Conservation (phyloP, 306 rosid species). For the Quercus robur region DNA sequence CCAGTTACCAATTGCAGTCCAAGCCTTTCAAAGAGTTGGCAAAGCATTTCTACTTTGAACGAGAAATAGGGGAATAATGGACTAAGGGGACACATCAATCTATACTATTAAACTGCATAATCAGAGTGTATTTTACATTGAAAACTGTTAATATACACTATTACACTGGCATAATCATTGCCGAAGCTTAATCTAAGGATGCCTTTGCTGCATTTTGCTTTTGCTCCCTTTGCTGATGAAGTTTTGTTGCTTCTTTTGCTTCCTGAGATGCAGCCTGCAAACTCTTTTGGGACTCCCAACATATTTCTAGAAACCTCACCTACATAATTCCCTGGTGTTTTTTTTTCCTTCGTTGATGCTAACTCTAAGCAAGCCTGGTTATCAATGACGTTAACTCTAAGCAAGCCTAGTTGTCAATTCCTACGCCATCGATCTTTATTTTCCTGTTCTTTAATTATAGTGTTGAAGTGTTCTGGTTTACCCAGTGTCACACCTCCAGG, state of each 20-base stretch:
- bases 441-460: too few relatives aligned
- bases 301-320: background rate
- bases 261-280: background rate
- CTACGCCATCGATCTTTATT: too few relatives aligned
- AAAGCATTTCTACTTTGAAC: too few relatives aligned
- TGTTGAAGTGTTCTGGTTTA: too few relatives aligned
- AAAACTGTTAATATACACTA: background rate
- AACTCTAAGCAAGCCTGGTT: too few relatives aligned
- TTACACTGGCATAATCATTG: background rate
- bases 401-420: too few relatives aligned
- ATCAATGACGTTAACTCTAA: too few relatives aligned
- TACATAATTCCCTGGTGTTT: background rate
- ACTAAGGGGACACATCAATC: too few relatives aligned
- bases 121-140: background rate
- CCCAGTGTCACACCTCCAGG: background rate
- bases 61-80: too few relatives aligned
- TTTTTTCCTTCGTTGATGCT: background rate
- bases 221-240: background rate
- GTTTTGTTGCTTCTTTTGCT: conserved; percentile 9
- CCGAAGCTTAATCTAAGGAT: conserved; percentile 18
- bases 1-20: too few relatives aligned
- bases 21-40: too few relatives aligned
- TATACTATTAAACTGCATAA: background rate
- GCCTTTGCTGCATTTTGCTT: conserved; percentile 5
- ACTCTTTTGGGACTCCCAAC: background rate